A percentile compares a stretch with the other conserved stretches of the same genome.
Conservation (phyloP, 1,284 basidiomycete genomes). For the Austroboletus niveus region DNA sequence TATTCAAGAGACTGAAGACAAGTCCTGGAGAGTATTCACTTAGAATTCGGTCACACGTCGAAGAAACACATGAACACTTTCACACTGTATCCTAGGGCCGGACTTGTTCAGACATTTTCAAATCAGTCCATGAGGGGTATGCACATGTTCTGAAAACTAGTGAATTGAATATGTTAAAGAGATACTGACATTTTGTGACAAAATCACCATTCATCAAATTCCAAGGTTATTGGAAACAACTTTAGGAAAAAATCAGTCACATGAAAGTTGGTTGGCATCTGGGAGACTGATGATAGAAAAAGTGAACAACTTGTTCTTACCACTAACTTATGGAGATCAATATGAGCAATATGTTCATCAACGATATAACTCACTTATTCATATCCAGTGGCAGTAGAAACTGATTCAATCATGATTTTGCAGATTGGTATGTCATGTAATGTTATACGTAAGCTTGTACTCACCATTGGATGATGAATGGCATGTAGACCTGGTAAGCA, state of each 20-base stretch:
- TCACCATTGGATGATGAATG: conserved; percentile 7
- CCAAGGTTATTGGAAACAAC: not conserved
- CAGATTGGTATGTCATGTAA: not conserved
- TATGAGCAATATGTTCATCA: too few relatives aligned
- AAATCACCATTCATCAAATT: conserved; percentile 2
- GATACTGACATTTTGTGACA: not conserved
- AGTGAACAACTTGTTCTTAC: conserved; percentile 8
- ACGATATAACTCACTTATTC: conserved; percentile 10
- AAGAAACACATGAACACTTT: conserved; percentile 6
- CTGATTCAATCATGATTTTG: not conserved
- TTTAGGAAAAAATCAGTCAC: not conserved
- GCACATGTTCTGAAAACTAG: conserved; percentile 5
- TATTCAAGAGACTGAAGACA: conserved; percentile 5
- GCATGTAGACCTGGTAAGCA: not conserved
- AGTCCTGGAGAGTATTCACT: not conserved
- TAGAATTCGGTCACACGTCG: not conserved
- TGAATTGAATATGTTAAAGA: not conserved
- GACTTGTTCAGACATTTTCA: not conserved
- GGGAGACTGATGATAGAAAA: conserved; percentile 7
- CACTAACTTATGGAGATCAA: conserved; percentile 8
- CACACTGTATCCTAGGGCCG: not conserved
- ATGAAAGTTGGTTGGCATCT: not conserved
- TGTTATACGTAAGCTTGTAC: not conserved
- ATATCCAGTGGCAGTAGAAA: conserved; percentile 16
- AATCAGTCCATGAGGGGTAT: not conserved